Percentiles rank a stretch among this genome's conserved stretches.
Conservation (phyloP, 768 basidiomycete species). For the Inosperma sp. region DNA sequence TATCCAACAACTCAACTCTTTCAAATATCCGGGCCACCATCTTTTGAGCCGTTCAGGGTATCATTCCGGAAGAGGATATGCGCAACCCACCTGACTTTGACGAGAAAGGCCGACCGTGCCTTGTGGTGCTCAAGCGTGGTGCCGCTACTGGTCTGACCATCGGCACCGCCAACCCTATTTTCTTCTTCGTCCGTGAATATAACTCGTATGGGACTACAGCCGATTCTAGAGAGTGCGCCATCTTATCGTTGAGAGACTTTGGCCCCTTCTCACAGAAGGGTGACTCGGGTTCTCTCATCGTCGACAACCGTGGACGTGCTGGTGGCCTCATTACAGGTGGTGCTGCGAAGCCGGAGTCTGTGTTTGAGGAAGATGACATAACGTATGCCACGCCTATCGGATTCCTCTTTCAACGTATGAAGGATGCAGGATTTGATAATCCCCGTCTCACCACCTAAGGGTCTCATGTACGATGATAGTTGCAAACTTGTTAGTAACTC, state of each 20-base stretch:
- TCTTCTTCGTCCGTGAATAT: constrained; percentile 18
- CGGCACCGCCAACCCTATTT: constrained; percentile 24
- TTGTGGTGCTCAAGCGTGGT: constrained; percentile 35
- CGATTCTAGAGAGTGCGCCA: constrained; percentile 29
- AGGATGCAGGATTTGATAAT: too few species aligned
- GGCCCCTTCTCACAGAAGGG: constrained; percentile 33
- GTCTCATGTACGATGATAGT: too few species aligned
- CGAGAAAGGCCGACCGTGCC: constrained; percentile 19
- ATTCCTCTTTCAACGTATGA: too few species aligned
- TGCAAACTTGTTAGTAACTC: too few species aligned
- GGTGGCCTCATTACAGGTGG: constrained; percentile 34
- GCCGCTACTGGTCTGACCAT: constrained; percentile 27
- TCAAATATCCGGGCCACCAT: constrained; percentile 27
- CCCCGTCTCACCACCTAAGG: too few species aligned
- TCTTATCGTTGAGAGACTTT: constrained; percentile 26
- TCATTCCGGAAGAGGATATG: constrained; percentile 28
- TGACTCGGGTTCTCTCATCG: constrained; percentile 37
- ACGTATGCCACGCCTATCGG: constrained; percentile 40
- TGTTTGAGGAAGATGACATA: too few species aligned
- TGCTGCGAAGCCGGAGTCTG: constrained; percentile 17
- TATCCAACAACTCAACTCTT: constrained; percentile 8
- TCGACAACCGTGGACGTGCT: constrained; percentile 28
- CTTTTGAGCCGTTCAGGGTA: constrained; percentile 24
- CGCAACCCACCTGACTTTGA: constrained; percentile 21
- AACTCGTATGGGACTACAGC: constrained; percentile 2